Base-by-base conservation (phyloP, 2,329 filamentous ascomycete genomes). In the Cladosporium oxysporum region DNA sequence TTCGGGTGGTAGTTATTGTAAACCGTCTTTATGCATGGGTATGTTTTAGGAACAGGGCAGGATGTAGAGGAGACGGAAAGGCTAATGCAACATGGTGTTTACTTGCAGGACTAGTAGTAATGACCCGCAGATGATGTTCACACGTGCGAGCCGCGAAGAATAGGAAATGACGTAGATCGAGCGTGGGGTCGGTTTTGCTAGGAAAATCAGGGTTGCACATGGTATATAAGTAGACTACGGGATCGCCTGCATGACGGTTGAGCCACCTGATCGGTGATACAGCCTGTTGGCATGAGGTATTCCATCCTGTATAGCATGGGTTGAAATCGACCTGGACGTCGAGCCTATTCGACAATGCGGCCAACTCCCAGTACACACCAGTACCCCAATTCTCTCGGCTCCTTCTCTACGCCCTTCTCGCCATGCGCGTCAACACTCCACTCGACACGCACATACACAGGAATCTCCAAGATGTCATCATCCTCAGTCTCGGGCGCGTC, bases 361-460 rank as follows among this genome's bases (percentile, higher is more conserved):
- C 95, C 95, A 66, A 96, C 86, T 3, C 94, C 94, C 41, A 98
- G 82, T 23, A 96, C 93, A 80, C 91, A 93, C 95, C 95, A 99
- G 79, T 97, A 98, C 64, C 93, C 93, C 78, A 98, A 81, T 76
- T 98, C 95, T 74, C 91, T 87, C 82, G 89, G 94, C 79, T 94
- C 91, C 77, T 85, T 89, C 53, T 86, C 87, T 71, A 85, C 86
- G 75, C 78, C 73, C 74, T 78, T 1, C 10, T 88, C 87, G 67
- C 91, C 87, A 64, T 86, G 83, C 0, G 79, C 76, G 69, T 93
- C 91, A 3, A 87, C 84, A 77, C 93, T 94, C 89, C 93, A 99
- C 77, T 97, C 93, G 65, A 97, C 85, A 28, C 93, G 86, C 67
- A 99, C 92, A 81, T 96, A 96, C 73, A 99, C 89, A 64, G 95